These are phyloP conservation scores for Tubosaeta sp. DNA, from an alignment of 768 basidiomycete genomes.

Conservation along the genomic window DNA sequence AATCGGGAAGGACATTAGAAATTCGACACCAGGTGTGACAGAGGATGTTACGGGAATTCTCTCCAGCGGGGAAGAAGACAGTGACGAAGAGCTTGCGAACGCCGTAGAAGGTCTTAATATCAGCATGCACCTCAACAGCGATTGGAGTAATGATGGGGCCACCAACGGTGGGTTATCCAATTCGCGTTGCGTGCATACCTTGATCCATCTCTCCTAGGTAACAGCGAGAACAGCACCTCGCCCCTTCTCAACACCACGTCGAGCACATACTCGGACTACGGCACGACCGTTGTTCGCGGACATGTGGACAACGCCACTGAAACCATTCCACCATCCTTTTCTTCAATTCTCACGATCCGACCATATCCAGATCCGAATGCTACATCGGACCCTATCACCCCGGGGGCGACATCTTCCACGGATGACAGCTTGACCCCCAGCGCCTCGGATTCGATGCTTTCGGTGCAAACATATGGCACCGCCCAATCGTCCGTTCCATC, in stretches of 20 bases:
- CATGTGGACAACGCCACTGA: slow-evolving; percentile 39
- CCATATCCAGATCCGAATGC: slow-evolving; percentile 50
- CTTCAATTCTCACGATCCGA: slow-evolving; percentile 70
- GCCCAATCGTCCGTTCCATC: slow-evolving; percentile 48
- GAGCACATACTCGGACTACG: slow-evolving; percentile 56
- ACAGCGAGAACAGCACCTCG: slow-evolving; percentile 44
- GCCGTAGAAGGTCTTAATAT: slow-evolving; percentile 50
- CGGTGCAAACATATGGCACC: slow-evolving; percentile 61
- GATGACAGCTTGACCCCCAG: slow-evolving; percentile 35
- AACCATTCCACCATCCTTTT: slow-evolving; percentile 50
- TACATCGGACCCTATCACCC: slow-evolving; percentile 38
- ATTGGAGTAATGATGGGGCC: slow-evolving; percentile 38
- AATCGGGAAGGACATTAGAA: slow-evolving; percentile 55
- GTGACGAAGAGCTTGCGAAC: slow-evolving; percentile 60
- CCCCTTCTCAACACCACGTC: slow-evolving; percentile 49
- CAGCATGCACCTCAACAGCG: slow-evolving; percentile 45
- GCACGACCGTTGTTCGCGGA: slow-evolving; percentile 60
- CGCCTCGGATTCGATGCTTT: slow-evolving; percentile 46
- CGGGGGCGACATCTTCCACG: slow-evolving; percentile 29
- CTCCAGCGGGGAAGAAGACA: slow-evolving; percentile 53
- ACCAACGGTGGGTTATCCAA: slow-evolving; percentile 28
- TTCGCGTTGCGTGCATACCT: slow-evolving; percentile 4
- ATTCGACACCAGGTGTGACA: slow-evolving; percentile 27
- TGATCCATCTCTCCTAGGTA: slow-evolving; percentile 25
- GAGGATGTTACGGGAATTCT: slow-evolving; percentile 33